Conservation (phyloP, 2,329 filamentous ascomycete genomes). For the Fusarium acutatum region DNA sequence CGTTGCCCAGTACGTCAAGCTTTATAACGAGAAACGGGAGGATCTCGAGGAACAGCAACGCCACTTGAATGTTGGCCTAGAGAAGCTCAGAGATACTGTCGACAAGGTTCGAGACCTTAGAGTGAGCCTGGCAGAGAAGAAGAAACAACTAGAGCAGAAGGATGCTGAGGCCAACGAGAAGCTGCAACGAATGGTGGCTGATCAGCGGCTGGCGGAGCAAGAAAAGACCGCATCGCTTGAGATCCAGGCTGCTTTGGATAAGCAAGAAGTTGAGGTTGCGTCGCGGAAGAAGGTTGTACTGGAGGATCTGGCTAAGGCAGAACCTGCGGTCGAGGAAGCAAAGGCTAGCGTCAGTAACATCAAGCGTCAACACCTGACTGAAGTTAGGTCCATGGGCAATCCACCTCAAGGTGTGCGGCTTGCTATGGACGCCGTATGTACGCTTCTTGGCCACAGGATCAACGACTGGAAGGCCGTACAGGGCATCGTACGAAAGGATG, state of each 20-base stretch:
- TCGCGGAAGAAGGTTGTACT: constrained; percentile 84
- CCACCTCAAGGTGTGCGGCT: constrained; percentile 91
- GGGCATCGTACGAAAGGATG: constrained; percentile 86
- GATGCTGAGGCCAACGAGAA: constrained; percentile 97
- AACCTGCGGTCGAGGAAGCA: constrained; percentile 91
- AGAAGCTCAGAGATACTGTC: constrained; percentile 95
- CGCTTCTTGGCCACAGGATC: constrained; percentile 88
- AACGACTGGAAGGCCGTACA: constrained; percentile 93
- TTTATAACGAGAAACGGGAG: constrained; percentile 98
- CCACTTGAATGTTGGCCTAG: constrained; percentile 96
- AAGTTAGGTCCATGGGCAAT: constrained; percentile 96
- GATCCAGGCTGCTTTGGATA: constrained; percentile 85
- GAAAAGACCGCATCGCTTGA: constrained; percentile 88
- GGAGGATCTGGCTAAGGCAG: constrained; percentile 86
- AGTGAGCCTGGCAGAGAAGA: constrained; percentile 91
- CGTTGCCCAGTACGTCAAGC: constrained; percentile 94
- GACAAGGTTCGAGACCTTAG: constrained; percentile 96
- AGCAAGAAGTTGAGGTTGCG: constrained; percentile 89
- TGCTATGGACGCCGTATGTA: constrained; percentile 95
- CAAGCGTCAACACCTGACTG: constrained; percentile 94
- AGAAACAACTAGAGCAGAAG: constrained; percentile 90
- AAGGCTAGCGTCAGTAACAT: constrained; percentile 98
- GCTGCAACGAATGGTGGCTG: constrained; percentile 94
- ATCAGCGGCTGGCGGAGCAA: constrained; percentile 93
- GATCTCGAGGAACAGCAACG: constrained; percentile 98